Conservation (phyloP, 2,329 filamentous ascomycete species). For the Penicillium janthinellum region DNA sequence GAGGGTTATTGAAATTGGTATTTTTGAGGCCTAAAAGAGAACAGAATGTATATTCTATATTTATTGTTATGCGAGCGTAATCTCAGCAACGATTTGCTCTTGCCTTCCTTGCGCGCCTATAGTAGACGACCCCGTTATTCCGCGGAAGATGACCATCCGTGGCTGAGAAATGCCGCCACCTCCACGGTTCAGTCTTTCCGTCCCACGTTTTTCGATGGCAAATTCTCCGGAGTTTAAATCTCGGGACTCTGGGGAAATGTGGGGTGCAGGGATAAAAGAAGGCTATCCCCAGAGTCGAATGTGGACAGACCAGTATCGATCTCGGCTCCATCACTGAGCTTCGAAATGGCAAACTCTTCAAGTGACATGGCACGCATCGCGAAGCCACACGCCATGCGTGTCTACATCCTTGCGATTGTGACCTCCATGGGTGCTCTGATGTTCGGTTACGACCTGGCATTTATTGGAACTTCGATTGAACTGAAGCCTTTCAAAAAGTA, state of each 20-base stretch:
- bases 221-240: background rate
- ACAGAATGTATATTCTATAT: background rate
- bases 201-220: background rate
- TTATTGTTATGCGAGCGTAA: background rate
- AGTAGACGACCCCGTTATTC: background rate
- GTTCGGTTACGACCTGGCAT: slow-evolving; percentile 18
- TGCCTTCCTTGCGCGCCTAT: too few relatives aligned
- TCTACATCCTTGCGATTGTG: slow-evolving; percentile 15
- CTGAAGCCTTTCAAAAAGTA: slow-evolving; percentile 15
- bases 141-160: background rate
- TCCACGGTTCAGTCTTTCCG: background rate
- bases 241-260: slow-evolving; percentile 4
- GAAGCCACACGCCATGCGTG: slow-evolving; percentile 4
- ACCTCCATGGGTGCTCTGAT: slow-evolving; percentile 20
- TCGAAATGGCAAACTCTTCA: background rate
- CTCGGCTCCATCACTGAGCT: background rate
- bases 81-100: background rate
- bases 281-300: background rate
- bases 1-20: background rate
- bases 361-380: background rate
- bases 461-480: slow-evolving; percentile 18
- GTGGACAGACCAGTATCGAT: background rate
- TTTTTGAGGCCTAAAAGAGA: background rate
- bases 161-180: background rate
- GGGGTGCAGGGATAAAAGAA: slow-evolving; percentile 6